Evolutionary conservation across 2,329 filamentous ascomycete genomes (phyloP), one percentile per base, ranked within the genome.

Genomic region (Cercospora sojina): DNA sequence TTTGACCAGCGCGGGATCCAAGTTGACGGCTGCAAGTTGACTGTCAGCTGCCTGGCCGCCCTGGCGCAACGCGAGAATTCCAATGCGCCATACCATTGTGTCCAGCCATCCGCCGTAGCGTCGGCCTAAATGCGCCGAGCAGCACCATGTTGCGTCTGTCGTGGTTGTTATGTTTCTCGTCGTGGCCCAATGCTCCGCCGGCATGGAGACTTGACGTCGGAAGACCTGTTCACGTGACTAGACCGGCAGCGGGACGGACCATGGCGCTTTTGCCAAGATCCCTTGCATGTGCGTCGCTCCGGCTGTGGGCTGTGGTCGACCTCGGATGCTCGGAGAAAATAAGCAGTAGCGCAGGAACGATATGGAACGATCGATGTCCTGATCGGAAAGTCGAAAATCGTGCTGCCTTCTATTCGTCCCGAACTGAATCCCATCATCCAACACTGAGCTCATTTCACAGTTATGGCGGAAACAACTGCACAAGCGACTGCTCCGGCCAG

Each of bases 1-100:
- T 83, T 83, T 82, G 77, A 83, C 80, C 77, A 86, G 76, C 72
- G 85, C 85, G 73, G 86, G 85, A 78, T 86, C 84, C 77, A 82
- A 78, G 73, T 81, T 78, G 74, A 85, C 74, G 68, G 79, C 83
- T 85, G 74, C 43, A 49, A 47, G 18, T 55, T 29, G 23, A 20
- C 60, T 31, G 70, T 73, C 63, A 76, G 72, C 67, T 43, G 32
- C 51, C n/a, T 62, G 20, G 5, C 56, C 53, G 35, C 38, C 25
- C 13, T 47, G 23, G 41, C 51, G 41, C 13, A 47, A 6, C 9
- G 20, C 12, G n/a, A 20, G 6, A 20, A 20, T 23, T 1, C 13
- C 53, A 16, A 32, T 59, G 47, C 13, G 31, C 59, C 75, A 61
- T 73, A 78, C 77, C 75, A 70, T 79, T 77, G 69, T 77, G 74